Percentiles rank a stretch among this genome's conserved stretches.
phyloP scores from a whole-genome alignment of 169 alveolate genomes.

The Cardiosporidium cionae region DNA sequence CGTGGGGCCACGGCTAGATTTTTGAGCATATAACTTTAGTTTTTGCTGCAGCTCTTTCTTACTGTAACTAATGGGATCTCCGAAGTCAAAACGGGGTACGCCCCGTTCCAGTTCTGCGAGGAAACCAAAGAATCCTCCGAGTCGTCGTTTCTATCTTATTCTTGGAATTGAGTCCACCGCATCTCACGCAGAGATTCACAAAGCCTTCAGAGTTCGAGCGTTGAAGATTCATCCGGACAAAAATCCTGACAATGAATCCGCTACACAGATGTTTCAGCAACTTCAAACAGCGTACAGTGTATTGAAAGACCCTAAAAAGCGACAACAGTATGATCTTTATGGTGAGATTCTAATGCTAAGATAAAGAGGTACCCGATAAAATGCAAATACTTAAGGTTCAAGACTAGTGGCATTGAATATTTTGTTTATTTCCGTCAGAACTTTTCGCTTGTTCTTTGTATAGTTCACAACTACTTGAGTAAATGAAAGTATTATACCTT shows the following conservation, averaged over 20 bases:
- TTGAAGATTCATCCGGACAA: constrained; percentile 75
- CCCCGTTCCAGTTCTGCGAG: not conserved
- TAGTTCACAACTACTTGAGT: too few species aligned
- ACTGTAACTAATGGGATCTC: too few species aligned
- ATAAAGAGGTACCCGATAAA: too few species aligned
- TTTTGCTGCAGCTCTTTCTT: too few species aligned
- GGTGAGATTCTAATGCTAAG: not conserved
- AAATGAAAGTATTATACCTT: too few species aligned
- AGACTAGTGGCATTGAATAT: too few species aligned
- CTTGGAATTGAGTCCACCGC: constrained; percentile 68
- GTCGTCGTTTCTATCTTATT: constrained; percentile 38
- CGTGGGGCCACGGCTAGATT: too few species aligned
- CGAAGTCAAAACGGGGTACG: too few species aligned
- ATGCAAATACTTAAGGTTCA: too few species aligned
- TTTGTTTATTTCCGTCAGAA: too few species aligned
- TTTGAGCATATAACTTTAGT: too few species aligned
- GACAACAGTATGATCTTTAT: not conserved
- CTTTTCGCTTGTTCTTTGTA: not conserved
- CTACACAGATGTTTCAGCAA: constrained; percentile 7
- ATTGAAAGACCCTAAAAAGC: not conserved
- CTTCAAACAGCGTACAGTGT: constrained; percentile 1
- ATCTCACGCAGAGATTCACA: constrained; percentile 57
- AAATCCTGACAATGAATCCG: constrained; percentile 4
- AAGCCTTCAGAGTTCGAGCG: constrained; percentile 66
- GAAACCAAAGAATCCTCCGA: not conserved